Evolutionary conservation across 169 alveolate species (phyloP).

Genomic region (Babesia divergens): DNA sequence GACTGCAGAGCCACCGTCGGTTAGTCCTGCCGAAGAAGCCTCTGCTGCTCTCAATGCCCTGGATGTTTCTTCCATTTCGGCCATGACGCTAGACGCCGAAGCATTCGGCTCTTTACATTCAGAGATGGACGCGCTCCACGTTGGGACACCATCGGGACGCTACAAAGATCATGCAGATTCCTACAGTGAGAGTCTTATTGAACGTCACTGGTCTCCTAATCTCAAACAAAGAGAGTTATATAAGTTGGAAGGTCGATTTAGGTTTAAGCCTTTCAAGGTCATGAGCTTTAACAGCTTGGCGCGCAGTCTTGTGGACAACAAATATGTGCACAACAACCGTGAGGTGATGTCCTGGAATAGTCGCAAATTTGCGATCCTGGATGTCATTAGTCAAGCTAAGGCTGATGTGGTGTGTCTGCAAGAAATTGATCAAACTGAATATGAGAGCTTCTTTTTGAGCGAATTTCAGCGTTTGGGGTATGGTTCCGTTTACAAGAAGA

Average conservation of each 20-base stretch:
- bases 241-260: neutral
- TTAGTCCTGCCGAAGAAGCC: no score
- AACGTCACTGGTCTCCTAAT: slow-evolving; percentile 4
- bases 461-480: slow-evolving; percentile 62
- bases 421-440: slow-evolving; percentile 70
- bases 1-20: no score
- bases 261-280: slow-evolving; percentile 13
- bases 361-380: slow-evolving; percentile 63
- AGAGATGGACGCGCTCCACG: neutral
- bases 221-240: neutral
- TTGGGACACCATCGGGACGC: no score
- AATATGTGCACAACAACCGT: slow-evolving; percentile 65
- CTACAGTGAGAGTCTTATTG: neutral
- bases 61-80: no score
- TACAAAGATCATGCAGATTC: neutral
- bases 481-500: slow-evolving; percentile 67
- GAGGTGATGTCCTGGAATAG: slow-evolving; percentile 73
- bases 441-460: slow-evolving; percentile 49
- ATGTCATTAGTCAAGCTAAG: slow-evolving; percentile 38
- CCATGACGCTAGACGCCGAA: no score
- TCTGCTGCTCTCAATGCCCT: no score
- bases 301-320: slow-evolving; percentile 74
- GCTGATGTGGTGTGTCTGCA: slow-evolving; percentile 74
- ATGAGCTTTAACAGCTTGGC: slow-evolving; percentile 75
- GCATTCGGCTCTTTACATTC: no score